Conservation (phyloP, 768 basidiomycete species). For the Mycena albidolilacea region DNA sequence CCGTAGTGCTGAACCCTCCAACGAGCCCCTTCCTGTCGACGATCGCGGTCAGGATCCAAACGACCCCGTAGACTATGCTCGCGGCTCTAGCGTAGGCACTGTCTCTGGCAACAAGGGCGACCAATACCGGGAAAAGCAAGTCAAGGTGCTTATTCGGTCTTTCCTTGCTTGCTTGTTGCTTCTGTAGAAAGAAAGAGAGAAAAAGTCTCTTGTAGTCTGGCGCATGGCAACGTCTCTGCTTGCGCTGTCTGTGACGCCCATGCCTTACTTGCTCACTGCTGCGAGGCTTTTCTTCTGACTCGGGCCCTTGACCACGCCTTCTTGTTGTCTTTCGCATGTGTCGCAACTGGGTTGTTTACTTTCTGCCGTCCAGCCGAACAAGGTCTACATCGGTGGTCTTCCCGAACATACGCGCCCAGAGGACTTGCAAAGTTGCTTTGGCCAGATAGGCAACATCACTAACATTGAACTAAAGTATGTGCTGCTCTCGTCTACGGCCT, state of each 20-base stretch:
- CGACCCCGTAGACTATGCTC: conserved; percentile 64
- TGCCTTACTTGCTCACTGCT: conserved; percentile 51
- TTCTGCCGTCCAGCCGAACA: conserved; percentile 89
- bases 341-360: conserved; percentile 77
- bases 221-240: conserved; percentile 56
- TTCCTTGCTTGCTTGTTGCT: conserved; percentile 42
- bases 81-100: conserved; percentile 64
- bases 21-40: conserved; percentile 64
- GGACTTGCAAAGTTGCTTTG: conserved; percentile 89
- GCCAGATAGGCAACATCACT: conserved; percentile 83
- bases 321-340: conserved; percentile 64
- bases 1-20: conserved; percentile 59
- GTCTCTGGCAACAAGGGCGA: conserved; percentile 61
- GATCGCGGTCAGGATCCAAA: conserved; percentile 65
- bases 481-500: conserved; percentile 33
- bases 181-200: conserved; percentile 38
- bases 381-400: conserved; percentile 92
- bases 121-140: conserved; percentile 79
- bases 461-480: conserved; percentile 89
- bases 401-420: conserved; percentile 90
- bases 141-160: conserved; percentile 85
- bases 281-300: conserved; percentile 57
- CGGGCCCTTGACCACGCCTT: conserved; percentile 63
- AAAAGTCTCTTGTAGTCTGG: conserved; percentile 52
- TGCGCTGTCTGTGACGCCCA: conserved; percentile 55